Conservation (phyloP, 176 grass and related monocot species). For the Eragrostis nindensis region DNA sequence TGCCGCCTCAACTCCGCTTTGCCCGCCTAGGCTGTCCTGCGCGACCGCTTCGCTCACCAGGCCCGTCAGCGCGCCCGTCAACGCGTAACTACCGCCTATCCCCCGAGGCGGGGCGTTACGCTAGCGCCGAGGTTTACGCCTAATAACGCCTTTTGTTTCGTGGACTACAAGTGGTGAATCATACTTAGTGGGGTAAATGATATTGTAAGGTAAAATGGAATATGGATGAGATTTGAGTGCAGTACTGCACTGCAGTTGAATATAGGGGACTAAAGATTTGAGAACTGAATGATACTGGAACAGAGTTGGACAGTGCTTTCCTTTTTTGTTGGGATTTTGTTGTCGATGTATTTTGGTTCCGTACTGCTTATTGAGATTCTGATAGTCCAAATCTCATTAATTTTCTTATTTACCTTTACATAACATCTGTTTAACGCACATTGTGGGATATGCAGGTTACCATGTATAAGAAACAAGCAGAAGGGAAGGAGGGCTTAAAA, state of each 20-base stretch:
- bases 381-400: not conserved
- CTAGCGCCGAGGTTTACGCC: no score
- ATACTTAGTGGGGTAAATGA: not conserved
- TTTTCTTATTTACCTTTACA: conserved; percentile 21
- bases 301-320: conserved; percentile 17
- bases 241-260: not conserved
- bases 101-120: no score
- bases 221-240: not conserved
- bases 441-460: conserved; percentile 48
- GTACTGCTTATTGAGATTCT: conserved; percentile 26
- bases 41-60: no score
- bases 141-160: no score
- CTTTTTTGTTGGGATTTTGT: not conserved
- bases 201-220: not conserved
- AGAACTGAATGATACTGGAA: not conserved
- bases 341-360: conserved; percentile 1
- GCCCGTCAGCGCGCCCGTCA: no score
- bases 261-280: not conserved
- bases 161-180: not conserved
- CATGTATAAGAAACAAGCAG: conserved; percentile 49
- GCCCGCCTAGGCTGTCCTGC: no score
- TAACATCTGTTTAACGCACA: conserved; percentile 10
- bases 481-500: conserved; percentile 43
- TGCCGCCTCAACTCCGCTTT: no score
- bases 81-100: no score